Conservation (phyloP, 768 basidiomycete species). For the Cytidiella melzeri region DNA sequence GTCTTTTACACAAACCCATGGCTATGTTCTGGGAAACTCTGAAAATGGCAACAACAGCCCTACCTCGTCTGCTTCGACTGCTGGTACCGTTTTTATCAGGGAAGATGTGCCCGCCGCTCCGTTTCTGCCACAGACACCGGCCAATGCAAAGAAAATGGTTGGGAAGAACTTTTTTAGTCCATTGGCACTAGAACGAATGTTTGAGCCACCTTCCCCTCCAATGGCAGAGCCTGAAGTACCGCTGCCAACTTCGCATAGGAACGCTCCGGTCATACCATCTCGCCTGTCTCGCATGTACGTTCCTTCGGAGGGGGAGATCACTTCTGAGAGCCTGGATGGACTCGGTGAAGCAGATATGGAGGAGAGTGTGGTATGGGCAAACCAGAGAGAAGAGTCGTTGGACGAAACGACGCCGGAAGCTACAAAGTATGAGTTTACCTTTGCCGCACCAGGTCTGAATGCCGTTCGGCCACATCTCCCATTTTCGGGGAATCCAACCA, state of each 20-base stretch:
- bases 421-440: constrained; percentile 66
- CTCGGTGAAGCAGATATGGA: not conserved
- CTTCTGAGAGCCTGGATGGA: constrained; percentile 1
- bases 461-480: constrained; percentile 26
- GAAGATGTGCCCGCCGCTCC: constrained; percentile 55
- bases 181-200: constrained; percentile 83
- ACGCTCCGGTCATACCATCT: constrained; percentile 25
- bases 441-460: constrained; percentile 50
- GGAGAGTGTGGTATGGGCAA: not conserved
- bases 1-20: constrained; percentile 41
- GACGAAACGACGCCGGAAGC: not conserved
- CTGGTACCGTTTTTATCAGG: constrained; percentile 72
- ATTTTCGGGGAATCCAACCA: constrained; percentile 43
- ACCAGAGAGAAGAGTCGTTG: not conserved
- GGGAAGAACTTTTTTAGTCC: constrained; percentile 88
- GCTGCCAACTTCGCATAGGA: constrained; percentile 16
- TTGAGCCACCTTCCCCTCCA: constrained; percentile 88
- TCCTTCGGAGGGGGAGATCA: constrained; percentile 20
- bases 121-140: constrained; percentile 58
- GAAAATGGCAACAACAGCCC: constrained; percentile 25
- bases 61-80: constrained; percentile 11
- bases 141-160: constrained; percentile 47
- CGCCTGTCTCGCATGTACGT: constrained; percentile 33
- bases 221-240: constrained; percentile 18
- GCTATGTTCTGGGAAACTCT: constrained; percentile 35